Base-by-base conservation (phyloP, 139 green algal genomes). In the Astrephomene gubernaculifera region DNA sequence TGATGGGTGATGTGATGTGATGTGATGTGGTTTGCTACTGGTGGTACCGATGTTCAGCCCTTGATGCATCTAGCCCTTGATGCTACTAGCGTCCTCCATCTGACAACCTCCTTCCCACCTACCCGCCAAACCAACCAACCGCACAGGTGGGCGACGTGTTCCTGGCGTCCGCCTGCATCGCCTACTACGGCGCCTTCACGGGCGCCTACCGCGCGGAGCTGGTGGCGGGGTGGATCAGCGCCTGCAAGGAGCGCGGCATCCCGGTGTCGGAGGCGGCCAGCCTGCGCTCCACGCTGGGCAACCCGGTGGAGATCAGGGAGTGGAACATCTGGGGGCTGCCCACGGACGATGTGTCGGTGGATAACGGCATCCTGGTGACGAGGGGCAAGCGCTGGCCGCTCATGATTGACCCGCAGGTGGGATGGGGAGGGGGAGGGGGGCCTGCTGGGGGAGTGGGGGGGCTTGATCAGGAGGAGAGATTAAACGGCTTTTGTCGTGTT, bases 141-240 rank as follows among this genome's bases (percentile, higher is more conserved):
- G n/a, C 38, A 31, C 81, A 87, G 81, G 71, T 80, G 19, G 94
- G 94, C 27, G 92, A 97, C 70, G 94, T 96, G 31, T 95, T 96
- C 88, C 70, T 96, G 27, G 70, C 71, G 3, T 87, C 95, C 6
- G 95, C 92, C n/a, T 94, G 89, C 81, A 94, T 98, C 43, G 90
- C 93, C 8, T 98, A 98, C 87, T 94, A 95, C 43, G 95, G 95
- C 71, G 94, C 95, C 31, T 98, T 98, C 91, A 97, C 94, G 6
- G 93, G 93, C 33, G 69, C 85, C 21, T 98, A 97, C 94, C 89
- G 94, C 9, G n/a, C 90, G 45, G 70, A 90, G 74, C 87, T 97
- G 79, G 90, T 96, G 24, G 38, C 69, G 8, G 35, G 53, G 21
- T 97, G 95, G 95, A 90, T 94, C n/a, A 70, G 60, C 25, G 72